Base-by-base conservation (phyloP, 176 grass and related monocot species). In the Triticum turgidum region DNA sequence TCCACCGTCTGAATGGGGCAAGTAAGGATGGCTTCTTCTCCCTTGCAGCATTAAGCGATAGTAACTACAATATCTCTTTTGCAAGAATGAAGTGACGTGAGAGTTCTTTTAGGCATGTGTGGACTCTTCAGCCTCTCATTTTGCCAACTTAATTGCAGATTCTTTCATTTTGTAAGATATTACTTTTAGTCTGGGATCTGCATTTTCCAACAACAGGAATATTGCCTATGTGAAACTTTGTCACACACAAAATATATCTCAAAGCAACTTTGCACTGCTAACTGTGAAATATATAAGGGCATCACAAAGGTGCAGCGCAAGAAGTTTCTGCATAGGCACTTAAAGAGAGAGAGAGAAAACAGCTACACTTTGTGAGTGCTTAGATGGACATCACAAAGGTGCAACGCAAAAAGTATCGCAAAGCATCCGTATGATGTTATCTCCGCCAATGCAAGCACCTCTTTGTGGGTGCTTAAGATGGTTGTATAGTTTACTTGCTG, bases 1-100 rank as follows among this genome's bases (percentile, higher is more conserved):
- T 89, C 91, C 96, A 92, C 96, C 93, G 88, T 80, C 90, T 69
- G 96, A 98, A 89, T 98, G 96, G 96, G 96, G 93, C 84, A 98
- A 98, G 96, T 98, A 98, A 93, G 94, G 66, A 80, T 85, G 79
- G 39, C 72, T 76, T 76, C 32, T 91, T 75, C 75, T 84, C 52
- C 51, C 22, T 89, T 89, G 73, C 41, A 54, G 2, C 73, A 25
- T 54, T 80, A 65, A n/a, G 7, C 59, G 6, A 54, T 69, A 52
- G 29, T 84, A 44, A 45, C 14, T 38, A 45, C 29, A 64, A n/a
- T 74, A 65, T 34, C 7, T 18, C 38, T 58, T 68, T 56, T 85
- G 51, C 56, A 84, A 71, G 17, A 51, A 44, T 58, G 44, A 73
- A 78, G 22, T 77, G 45, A n/a, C 69, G 11, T 76, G 33, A 74